Evolutionary conservation across 495 filamentous ascomycete genomes (phyloP), one percentile per base, ranked within the genome.

Genomic region (Sphaerosporella brunnea): DNA sequence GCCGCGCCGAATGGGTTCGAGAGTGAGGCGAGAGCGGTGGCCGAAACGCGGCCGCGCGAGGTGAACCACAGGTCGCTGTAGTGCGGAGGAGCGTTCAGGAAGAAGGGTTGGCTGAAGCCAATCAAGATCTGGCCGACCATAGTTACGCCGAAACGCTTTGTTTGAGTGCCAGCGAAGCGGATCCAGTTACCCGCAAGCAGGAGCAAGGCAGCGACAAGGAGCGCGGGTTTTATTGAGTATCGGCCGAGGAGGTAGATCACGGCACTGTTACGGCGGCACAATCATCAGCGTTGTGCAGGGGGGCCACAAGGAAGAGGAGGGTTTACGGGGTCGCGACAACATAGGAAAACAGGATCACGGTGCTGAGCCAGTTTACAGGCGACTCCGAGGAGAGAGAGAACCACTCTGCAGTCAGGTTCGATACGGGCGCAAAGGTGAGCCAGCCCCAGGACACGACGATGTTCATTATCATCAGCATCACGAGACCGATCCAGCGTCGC

Each of bases 31-130:
- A 94, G 55, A 0, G 90, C 90, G 2, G 90, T 97, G 13, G 90
- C 88, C 39, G 80, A 78, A 11, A 88, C 82, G 44, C 90, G 77
- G 13, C 84, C 88, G 0, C 67, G 61, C 50, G 84, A 78, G 0
- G 84, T 82, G 64, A 97, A 97, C 90, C 90, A 96, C 24, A 93
- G 67, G 58, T 94, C 86, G 47, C 81, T 87, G 58, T 93, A 97
- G 46, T 84, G 71, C 2, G 90, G 86, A 0, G 90, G 87, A 1
- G 90, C 84, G 30, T 80, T 75, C 3, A 96, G 74, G 25, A 93
- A 84, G 64, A 96, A 95, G 0, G 90, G 87, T 51, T 97, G 90
- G 10, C 84, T 79, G 7, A 94, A 66, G 0, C 90, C 90, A 30
- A 79, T 83, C 15, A 97, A 65, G 64, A 95, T 79, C 66, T 97